Evolutionary conservation across 2,329 filamentous ascomycete genomes (phyloP).

Genomic region (Plenodomus biglobosus): DNA sequence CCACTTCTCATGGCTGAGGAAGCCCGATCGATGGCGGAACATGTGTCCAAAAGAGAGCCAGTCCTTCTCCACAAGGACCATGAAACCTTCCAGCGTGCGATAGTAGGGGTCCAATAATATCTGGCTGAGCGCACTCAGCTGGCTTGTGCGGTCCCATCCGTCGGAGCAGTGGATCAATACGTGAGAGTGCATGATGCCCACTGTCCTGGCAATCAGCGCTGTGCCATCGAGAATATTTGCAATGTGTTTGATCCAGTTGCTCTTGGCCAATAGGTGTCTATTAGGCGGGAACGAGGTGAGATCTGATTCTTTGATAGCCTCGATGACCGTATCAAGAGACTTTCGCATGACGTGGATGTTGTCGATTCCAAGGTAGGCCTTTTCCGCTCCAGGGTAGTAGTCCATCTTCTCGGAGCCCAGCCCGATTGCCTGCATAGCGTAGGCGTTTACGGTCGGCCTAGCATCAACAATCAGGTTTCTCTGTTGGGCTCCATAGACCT

Average conservation of each 20-base stretch:
- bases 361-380: conserved; percentile 91
- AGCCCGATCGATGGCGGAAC: conserved; percentile 90
- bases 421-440: conserved; percentile 90
- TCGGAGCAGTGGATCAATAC: conserved; percentile 97
- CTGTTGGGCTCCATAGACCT: conserved; percentile 87
- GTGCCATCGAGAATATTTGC: conserved; percentile 80
- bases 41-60: conserved; percentile 98
- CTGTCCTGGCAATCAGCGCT: conserved; percentile 78
- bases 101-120: conserved; percentile 95
- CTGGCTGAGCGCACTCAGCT: conserved; percentile 87
- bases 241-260: conserved; percentile 90
- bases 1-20: conserved; percentile 89
- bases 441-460: conserved; percentile 88
- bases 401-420: conserved; percentile 98
- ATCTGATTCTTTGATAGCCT: conserved; percentile 90
- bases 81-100: conserved; percentile 90
- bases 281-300: conserved; percentile 80
- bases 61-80: conserved; percentile 93
- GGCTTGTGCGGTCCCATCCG: conserved; percentile 96
- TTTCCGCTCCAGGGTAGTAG: conserved; percentile 88
- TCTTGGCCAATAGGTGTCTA: conserved; percentile 76
- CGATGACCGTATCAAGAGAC: conserved; percentile 83
- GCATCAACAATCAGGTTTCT: conserved; percentile 95
- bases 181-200: conserved; percentile 91
- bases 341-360: conserved; percentile 98